phyloP scores from a whole-genome alignment of 768 basidiomycete species.

The Holtermannia corniformis region DNA sequence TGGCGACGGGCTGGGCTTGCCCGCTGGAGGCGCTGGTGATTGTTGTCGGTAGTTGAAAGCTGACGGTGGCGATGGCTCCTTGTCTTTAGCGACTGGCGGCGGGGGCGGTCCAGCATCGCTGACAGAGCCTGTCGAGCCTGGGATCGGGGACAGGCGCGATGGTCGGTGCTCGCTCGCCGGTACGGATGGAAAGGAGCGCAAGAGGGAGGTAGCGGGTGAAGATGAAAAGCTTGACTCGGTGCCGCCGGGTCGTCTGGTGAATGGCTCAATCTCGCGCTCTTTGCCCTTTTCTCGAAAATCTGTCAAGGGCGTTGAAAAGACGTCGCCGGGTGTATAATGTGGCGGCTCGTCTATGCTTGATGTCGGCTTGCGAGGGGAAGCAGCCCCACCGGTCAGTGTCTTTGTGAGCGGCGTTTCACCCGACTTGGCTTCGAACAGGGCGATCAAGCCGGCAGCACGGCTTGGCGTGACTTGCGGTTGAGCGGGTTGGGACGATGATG shows the following conservation, averaged over 20 bases:
- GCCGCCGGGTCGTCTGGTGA: not conserved
- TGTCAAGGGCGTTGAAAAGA: not conserved
- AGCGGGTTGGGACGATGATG: not conserved
- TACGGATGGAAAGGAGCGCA: not conserved
- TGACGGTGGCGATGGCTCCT: not conserved
- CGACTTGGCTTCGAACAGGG: not conserved
- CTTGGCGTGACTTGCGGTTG: not conserved
- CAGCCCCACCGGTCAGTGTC: not conserved
- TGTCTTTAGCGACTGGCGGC: not conserved
- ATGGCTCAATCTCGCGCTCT: not conserved
- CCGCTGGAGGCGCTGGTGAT: not conserved
- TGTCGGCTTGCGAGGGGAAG: not conserved
- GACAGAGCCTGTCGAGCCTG: not conserved
- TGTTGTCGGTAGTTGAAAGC: not conserved
- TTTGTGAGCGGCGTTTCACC: not conserved
- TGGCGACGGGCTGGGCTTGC: not conserved
- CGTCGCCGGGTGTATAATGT: not conserved
- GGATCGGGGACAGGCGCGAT: not conserved
- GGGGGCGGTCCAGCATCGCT: too few species aligned
- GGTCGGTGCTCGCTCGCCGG: not conserved
- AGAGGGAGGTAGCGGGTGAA: not conserved
- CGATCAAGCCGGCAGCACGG: not conserved
- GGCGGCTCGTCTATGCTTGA: too few species aligned
- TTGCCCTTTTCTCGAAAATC: not conserved
- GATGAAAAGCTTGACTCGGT: too few species aligned